Conservation (phyloP, 2,329 filamentous ascomycete species). For the Aspergillus sp. region DNA sequence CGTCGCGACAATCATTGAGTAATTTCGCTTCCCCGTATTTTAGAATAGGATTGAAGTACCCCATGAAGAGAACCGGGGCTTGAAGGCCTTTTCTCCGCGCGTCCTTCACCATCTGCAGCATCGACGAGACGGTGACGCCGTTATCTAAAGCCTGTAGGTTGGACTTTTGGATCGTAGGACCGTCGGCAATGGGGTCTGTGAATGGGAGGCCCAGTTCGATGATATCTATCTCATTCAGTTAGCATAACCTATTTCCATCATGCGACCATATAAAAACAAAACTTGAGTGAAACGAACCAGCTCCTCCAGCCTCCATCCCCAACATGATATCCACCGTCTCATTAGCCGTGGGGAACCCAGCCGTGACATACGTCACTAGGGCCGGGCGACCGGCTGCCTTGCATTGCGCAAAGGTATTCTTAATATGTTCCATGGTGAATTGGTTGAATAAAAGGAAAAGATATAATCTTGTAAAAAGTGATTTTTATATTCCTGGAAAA, state of each 20-base stretch:
- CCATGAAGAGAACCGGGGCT: conserved; percentile 87
- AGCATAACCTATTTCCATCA: too few species aligned
- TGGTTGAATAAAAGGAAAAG: neutral
- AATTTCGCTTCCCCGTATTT: conserved; percentile 88
- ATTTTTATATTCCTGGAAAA: neutral
- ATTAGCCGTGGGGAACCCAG: conserved; percentile 78
- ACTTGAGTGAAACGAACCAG: conserved; percentile 56
- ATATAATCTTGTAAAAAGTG: neutral
- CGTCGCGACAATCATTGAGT: conserved; percentile 73
- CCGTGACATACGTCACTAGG: conserved; percentile 91
- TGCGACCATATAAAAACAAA: too few species aligned
- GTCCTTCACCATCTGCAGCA: conserved; percentile 76
- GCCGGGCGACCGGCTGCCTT: conserved; percentile 63
- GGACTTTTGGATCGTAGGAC: conserved; percentile 88
- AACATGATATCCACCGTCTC: conserved; percentile 79
- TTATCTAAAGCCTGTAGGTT: conserved; percentile 85
- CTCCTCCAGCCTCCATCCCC: conserved; percentile 84
- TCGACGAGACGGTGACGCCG: conserved; percentile 75
- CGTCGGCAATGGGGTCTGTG: conserved; percentile 93
- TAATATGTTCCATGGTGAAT: conserved; percentile 48
- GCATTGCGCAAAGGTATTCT: conserved; percentile 53
- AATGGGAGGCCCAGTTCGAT: conserved; percentile 95
- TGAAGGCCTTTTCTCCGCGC: conserved; percentile 73
- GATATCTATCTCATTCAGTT: conserved; percentile 59
- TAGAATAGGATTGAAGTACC: conserved; percentile 93